Evolutionary conservation across 2,329 filamentous ascomycete species (phyloP), one percentile per base, ranked within the genome.

Genomic region (Metarhizium rileyi): DNA sequence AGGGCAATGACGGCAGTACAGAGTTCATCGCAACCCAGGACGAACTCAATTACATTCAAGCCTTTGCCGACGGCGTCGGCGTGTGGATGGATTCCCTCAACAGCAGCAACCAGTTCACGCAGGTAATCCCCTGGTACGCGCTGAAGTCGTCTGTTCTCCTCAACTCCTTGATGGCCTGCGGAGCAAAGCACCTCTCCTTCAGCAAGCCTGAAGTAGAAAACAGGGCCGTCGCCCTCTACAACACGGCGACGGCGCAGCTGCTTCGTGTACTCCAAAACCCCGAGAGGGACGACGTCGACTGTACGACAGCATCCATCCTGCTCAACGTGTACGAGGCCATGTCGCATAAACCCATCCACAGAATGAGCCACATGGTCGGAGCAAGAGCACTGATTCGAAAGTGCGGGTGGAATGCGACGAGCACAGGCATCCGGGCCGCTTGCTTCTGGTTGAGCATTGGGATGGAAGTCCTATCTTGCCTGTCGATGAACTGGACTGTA

Each of bases 41-140:
- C 51, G 89, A 95, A 63, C 78, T 93, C 0, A 70, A 84, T n/a
- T 90, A 90, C 62, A 88, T 96, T 84, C 88, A 95, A 64, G 83
- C 90, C 0, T 97, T 95, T 63, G 84, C 94, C 6, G 86, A 94
- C 60, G 86, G 95, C 56, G 87, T 97, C 2, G 90, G 86, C 1
- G 68, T 89, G 3, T 96, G 91, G 89, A 95, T 97, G 87, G 91
- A 96, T 66, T 87, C 83, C 40, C 82, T 96, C 72, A 88, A 95
- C 68, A 77, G 81, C 30, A 77, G 84, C 56, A 91, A 91, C 68
- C 87, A 94, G 71, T 96, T 96, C 64, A 88, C 87, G 23, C 79
- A 86, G 44, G 72, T 88, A 18, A 73, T 96, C n/a, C 90, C 91
- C 0, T 90, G 89, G 59, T 80, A 91, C 59, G 83, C 90, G 1